phyloP scores from a whole-genome alignment of 805 yeast species.

The Saccharomyces eubayanus region DNA sequence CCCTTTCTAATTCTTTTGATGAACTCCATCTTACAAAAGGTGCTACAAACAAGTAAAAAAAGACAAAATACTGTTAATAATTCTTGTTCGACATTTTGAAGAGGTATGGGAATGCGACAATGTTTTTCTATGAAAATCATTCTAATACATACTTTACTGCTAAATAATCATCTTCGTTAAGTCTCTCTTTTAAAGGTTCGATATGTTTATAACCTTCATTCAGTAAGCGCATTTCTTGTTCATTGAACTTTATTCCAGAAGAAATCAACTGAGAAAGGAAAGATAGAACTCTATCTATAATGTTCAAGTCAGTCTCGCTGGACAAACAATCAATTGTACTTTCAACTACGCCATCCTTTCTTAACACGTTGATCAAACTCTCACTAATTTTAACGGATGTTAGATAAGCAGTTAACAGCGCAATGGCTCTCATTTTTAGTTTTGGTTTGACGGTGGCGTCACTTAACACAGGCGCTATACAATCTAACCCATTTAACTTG shows the following conservation, averaged over 20 bases:
- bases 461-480: conserved; percentile 32
- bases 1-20: conserved; percentile 19
- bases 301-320: conserved; percentile 34
- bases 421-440: conserved; percentile 45
- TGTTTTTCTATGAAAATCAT: not conserved
- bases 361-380: conserved; percentile 29
- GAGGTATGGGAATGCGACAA: not conserved
- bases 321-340: conserved; percentile 23
- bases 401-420: conserved; percentile 51
- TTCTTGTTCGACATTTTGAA: not conserved
- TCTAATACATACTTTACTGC: conserved; percentile 39
- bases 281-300: conserved; percentile 50
- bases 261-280: conserved; percentile 40
- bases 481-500: conserved; percentile 53
- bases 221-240: conserved; percentile 35
- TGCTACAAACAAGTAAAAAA: conserved; percentile 15
- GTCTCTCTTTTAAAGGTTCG: conserved; percentile 38
- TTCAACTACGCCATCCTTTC: conserved; percentile 29
- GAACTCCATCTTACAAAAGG: conserved; percentile 32
- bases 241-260: conserved; percentile 39
- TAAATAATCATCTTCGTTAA: conserved; percentile 48
- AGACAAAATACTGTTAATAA: conserved; percentile 4
- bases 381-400: conserved; percentile 42
- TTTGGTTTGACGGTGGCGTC: conserved; percentile 29
- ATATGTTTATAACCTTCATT: conserved; percentile 32